Percentiles rank a stretch among this genome's conserved stretches.
phyloP scores from a whole-genome alignment of 2,329 filamentous ascomycete species.

The Aureobasidium melanogenum region DNA sequence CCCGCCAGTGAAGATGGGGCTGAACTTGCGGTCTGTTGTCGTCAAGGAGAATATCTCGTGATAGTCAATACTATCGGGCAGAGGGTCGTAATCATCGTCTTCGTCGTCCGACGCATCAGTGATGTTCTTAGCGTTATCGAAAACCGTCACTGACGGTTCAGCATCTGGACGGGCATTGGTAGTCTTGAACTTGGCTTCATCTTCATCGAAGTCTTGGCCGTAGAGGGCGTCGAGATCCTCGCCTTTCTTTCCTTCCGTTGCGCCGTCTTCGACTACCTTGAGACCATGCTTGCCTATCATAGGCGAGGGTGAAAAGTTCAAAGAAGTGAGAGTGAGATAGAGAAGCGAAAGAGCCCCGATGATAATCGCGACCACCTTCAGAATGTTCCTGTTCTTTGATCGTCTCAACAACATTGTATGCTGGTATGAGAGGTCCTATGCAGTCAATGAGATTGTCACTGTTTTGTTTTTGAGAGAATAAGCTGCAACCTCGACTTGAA shows the following conservation, averaged over 20 bases:
- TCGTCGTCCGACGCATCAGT: neutral
- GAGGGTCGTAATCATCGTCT: neutral
- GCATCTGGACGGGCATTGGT: no score
- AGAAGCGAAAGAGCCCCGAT: neutral
- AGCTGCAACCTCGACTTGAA: no score
- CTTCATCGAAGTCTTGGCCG: neutral
- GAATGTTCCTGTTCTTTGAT: neutral
- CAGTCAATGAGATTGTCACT: no score
- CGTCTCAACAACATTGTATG: neutral
- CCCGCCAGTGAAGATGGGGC: slow-evolving; percentile 39
- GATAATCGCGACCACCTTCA: neutral
- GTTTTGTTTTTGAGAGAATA: no score
- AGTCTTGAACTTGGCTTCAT: neutral
- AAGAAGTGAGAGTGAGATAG: no score
- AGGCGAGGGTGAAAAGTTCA: no score
- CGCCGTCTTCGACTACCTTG: no score
- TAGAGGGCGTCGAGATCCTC: neutral
- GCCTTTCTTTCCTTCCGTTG: no score
- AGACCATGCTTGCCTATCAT: no score
- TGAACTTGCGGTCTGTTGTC: slow-evolving; percentile 39
- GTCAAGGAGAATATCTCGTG: slow-evolving; percentile 40
- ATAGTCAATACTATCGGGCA: neutral
- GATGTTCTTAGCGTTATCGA: no score
- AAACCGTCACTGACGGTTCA: no score
- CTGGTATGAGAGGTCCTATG: neutral